A percentile compares a stretch with the other conserved stretches of the same genome.
Evolutionary conservation across 768 basidiomycete species (phyloP).

Genomic region (Mycena alexandri): DNA sequence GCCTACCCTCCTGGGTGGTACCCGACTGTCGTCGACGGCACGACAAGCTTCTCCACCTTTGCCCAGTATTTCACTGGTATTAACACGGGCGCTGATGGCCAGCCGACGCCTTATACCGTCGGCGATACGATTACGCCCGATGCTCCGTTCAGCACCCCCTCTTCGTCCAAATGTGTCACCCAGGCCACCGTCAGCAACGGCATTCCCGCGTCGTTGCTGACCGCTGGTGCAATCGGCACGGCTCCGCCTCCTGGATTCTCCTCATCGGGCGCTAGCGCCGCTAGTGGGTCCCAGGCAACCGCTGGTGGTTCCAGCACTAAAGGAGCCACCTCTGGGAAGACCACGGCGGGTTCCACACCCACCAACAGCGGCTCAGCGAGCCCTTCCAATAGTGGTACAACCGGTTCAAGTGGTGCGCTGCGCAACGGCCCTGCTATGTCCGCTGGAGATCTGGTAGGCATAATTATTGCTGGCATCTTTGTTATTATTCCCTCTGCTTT

Average conservation of each 20-base stretch:
- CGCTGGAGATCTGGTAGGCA: too few relatives aligned
- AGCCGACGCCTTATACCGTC: slow-evolving; percentile 48
- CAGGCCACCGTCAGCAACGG: slow-evolving; percentile 55
- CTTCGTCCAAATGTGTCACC: slow-evolving; percentile 56
- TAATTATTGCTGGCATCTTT: too few relatives aligned
- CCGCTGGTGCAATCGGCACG: slow-evolving; percentile 18
- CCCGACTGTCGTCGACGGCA: slow-evolving; percentile 54
- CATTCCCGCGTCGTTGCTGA: slow-evolving; percentile 43
- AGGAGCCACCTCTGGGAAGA: too few relatives aligned
- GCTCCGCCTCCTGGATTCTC: background rate
- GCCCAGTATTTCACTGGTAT: slow-evolving; percentile 59
- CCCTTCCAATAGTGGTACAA: too few relatives aligned
- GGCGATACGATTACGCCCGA: slow-evolving; percentile 55
- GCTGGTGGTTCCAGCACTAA: too few relatives aligned
- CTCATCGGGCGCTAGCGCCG: too few relatives aligned
- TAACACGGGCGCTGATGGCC: slow-evolving; percentile 42
- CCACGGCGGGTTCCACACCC: too few relatives aligned
- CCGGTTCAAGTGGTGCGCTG: too few relatives aligned
- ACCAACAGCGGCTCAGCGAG: too few relatives aligned
- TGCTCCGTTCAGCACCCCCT: slow-evolving; percentile 50
- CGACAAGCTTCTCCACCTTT: slow-evolving; percentile 56
- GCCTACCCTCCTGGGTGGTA: slow-evolving; percentile 64
- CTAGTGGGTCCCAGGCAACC: too few relatives aligned
- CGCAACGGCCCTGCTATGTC: too few relatives aligned
- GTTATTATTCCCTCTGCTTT: too few relatives aligned